Percentiles rank a stretch among this genome's conserved stretches.
phyloP scores from a whole-genome alignment of 192 early-diverging fungal genomes.

The Backusella sp. region DNA sequence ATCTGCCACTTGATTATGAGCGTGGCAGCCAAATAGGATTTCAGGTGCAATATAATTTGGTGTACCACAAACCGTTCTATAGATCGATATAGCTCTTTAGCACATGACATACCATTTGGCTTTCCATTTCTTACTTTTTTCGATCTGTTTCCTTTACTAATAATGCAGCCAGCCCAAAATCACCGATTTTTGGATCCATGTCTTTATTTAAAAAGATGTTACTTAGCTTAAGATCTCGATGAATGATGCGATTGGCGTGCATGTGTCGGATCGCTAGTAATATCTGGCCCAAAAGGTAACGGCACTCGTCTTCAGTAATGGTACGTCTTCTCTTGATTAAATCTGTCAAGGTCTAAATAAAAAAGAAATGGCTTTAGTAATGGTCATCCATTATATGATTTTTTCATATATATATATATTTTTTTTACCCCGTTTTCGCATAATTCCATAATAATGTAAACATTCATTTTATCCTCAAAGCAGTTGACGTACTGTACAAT shows the following conservation, averaged over 20 bases:
- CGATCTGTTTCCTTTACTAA: constrained; percentile 78
- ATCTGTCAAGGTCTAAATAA: constrained; percentile 69
- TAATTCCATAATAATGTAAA: constrained; percentile 91
- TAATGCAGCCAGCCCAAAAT: constrained; percentile 93
- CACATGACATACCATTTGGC: too few species aligned
- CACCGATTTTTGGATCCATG: constrained; percentile 88
- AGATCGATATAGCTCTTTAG: too few species aligned
- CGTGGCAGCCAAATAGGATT: constrained; percentile 75
- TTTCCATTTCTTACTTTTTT: constrained; percentile 62
- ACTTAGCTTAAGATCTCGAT: constrained; percentile 94
- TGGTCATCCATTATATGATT: too few species aligned
- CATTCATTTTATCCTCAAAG: constrained; percentile 86
- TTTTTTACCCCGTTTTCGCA: constrained; percentile 76
- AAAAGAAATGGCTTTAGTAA: too few species aligned
- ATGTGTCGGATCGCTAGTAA: constrained; percentile 78
- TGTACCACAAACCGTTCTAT: constrained; percentile 91
- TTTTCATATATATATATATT: too few species aligned
- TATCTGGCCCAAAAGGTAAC: constrained; percentile 84
- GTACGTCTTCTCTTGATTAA: constrained; percentile 74
- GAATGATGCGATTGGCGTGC: constrained; percentile 80
- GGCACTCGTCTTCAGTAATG: constrained; percentile 87
- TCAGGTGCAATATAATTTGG: constrained; percentile 99
- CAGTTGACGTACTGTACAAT: constrained; percentile 79
- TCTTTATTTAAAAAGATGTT: constrained; percentile 85
- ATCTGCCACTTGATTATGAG: constrained; percentile 93